Conservation (phyloP, 2,329 filamentous ascomycete genomes). For the Fusarium metavorans region DNA sequence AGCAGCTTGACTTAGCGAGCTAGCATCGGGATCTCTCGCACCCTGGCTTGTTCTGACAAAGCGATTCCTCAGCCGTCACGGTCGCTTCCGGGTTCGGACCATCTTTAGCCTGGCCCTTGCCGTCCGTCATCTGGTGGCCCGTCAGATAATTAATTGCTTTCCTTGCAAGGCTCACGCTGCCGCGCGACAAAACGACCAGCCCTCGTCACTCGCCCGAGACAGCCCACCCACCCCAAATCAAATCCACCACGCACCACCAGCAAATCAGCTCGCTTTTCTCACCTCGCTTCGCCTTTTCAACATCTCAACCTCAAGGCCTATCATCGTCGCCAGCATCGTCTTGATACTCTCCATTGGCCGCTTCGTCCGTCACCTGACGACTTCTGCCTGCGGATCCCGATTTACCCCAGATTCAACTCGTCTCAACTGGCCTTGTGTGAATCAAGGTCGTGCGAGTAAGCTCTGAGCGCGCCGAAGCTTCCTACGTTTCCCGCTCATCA, state of each 20-base stretch:
- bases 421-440: slow-evolving; percentile 38
- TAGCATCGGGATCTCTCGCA: slow-evolving; percentile 2
- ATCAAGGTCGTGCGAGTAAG: slow-evolving; percentile 35
- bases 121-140: slow-evolving; percentile 6
- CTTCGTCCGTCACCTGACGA: slow-evolving; percentile 64
- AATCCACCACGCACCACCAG: slow-evolving; percentile 48
- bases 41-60: slow-evolving; percentile 4
- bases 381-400: slow-evolving; percentile 49
- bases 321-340: slow-evolving; percentile 60
- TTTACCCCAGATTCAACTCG: slow-evolving; percentile 41
- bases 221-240: slow-evolving; percentile 44
- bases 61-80: slow-evolving; percentile 2
- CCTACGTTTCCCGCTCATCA: slow-evolving; percentile 20
- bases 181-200: slow-evolving; percentile 39
- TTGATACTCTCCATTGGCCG: slow-evolving; percentile 62
- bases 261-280: slow-evolving; percentile 65
- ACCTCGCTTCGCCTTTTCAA: slow-evolving; percentile 51
- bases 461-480: slow-evolving; percentile 33
- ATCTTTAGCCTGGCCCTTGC: slow-evolving; percentile 9
- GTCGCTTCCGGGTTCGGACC: slow-evolving; percentile 10
- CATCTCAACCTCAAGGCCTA: slow-evolving; percentile 62
- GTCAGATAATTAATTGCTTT: slow-evolving; percentile 10
- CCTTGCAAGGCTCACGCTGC: slow-evolving; percentile 26
- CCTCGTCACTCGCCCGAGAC: slow-evolving; percentile 44
- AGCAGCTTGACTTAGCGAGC: background rate